A percentile compares a stretch with the other conserved stretches of the same genome.
Evolutionary conservation across 2,329 filamentous ascomycete genomes (phyloP).

Genomic region (Dactylellina drechsleri): DNA sequence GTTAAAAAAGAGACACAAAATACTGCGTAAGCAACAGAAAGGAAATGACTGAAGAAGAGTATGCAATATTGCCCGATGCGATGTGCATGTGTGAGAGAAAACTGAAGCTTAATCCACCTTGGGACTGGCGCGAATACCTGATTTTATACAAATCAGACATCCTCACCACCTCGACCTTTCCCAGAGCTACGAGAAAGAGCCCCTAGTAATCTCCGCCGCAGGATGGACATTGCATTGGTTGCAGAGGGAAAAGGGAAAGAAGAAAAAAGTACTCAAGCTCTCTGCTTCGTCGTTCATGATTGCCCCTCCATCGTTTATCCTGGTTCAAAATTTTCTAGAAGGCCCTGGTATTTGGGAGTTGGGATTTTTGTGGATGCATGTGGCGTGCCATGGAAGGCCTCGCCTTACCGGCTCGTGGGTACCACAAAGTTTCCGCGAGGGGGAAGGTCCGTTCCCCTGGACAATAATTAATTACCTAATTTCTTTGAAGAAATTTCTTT

Average conservation of each 20-base stretch:
- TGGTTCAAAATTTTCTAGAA: constrained; percentile 34
- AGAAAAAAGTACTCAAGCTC: too few relatives aligned
- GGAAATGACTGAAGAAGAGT: too few relatives aligned
- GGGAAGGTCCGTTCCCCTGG: not conserved
- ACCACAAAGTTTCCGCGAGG: not conserved
- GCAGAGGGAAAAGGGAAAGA: constrained; percentile 26
- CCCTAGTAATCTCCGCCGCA: constrained; percentile 51
- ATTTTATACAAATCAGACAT: too few relatives aligned
- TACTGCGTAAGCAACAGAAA: too few relatives aligned
- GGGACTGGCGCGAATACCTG: constrained; percentile 18
- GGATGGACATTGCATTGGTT: constrained; percentile 13
- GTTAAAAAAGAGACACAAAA: too few relatives aligned
- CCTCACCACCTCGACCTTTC: constrained; percentile 27
- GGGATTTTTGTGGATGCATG: not conserved
- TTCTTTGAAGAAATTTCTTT: not conserved
- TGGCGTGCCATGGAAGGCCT: constrained; percentile 6
- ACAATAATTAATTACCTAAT: not conserved
- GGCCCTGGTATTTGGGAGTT: constrained; percentile 1
- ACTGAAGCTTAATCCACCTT: not conserved
- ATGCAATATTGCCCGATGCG: too few relatives aligned
- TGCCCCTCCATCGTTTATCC: constrained; percentile 21
- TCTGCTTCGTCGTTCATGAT: constrained; percentile 29
- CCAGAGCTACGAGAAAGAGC: constrained; percentile 18
- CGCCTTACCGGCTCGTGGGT: constrained; percentile 20
- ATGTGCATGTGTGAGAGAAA: not conserved